Evolutionary conservation across 2,329 filamentous ascomycete genomes (phyloP), one percentile per base, ranked within the genome.

Genomic region (Nothophaeocryptopus gaeumannii): DNA sequence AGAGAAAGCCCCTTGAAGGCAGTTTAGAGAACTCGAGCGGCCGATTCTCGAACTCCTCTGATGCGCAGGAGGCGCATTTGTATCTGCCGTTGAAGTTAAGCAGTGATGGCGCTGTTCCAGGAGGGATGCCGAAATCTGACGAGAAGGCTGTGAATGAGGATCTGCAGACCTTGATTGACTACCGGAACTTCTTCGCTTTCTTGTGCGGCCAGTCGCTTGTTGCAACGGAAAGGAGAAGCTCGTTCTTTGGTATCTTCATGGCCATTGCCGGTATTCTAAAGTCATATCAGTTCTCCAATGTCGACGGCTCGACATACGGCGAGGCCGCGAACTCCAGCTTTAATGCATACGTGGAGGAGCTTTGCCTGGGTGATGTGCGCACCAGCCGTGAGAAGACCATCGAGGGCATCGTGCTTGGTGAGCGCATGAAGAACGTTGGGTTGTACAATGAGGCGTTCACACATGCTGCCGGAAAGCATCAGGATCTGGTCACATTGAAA

Each of bases 381-480:
- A 74, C 81, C 52, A 95, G 88, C 66, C 81, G 86, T 20, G 89
- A 96, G 65, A 95, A 93, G 76, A 96, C 88, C 0, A 77, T 97
- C 16, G 89, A 97, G 70, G 88, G 85, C 0, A 78, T 97, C 39
- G 79, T 97, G n/a, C 75, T 99, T 9, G 91, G 88, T 48, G 92
- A 99, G 71, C 81, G 82, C 33, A 88, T 97, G 83, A 84, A 85
- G 50, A 95, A 82, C 40, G 81, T 85, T 62, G 79, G 84, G 7
- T 78, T 99, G 2, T 97, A 95, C 71, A 89, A 88, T 51, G 90
- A 96, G 69, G 89, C 89, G 0, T 97, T 96, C 63, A 84, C 90
- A 5, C 93, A 97, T 68, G 89, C 85, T 0, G 89, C 88, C 8
- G 93, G 92, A 42, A 95, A 93, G 69, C 89, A 80, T 55, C 77